These are phyloP conservation scores for Pestalotiopsis sp. DNA, from an alignment of 2,329 filamentous ascomycete genomes.

Conservation along the genomic window DNA sequence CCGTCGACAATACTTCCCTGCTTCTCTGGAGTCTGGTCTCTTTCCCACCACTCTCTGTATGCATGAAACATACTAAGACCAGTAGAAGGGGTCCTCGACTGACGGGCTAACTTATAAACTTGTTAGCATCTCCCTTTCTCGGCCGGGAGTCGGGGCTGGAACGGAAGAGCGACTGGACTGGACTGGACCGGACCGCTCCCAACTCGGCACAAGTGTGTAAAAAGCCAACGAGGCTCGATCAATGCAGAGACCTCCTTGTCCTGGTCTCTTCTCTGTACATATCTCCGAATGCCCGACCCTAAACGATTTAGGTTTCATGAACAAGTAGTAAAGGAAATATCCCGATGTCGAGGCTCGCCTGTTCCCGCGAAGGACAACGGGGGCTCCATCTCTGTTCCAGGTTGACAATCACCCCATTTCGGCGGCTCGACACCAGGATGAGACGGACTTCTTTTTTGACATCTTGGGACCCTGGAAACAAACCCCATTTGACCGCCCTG, in stretches of 20 bases:
- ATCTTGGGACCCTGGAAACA: background rate
- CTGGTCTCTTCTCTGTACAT: background rate
- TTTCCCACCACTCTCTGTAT: background rate
- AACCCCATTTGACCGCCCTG: background rate
- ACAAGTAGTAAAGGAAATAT: background rate
- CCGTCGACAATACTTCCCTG: background rate
- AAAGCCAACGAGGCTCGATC: background rate
- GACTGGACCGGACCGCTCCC: too few relatives aligned
- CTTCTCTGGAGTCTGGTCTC: background rate
- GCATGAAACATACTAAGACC: background rate
- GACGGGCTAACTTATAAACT: background rate
- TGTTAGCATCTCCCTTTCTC: background rate
- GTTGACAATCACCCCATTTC: background rate
- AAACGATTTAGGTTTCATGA: background rate
- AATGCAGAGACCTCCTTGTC: background rate
- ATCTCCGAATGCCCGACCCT: background rate
- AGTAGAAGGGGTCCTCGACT: background rate
- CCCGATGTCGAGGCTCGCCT: background rate
- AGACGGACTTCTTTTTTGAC: background rate
- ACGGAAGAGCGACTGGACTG: background rate
- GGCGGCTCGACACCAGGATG: background rate
- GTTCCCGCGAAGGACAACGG: background rate
- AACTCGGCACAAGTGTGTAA: background rate
- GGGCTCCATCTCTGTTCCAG: background rate
- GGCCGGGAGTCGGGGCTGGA: background rate